Base-by-base conservation (phyloP, 352 stramenopile genomes). In the Pythium coloratum region DNA sequence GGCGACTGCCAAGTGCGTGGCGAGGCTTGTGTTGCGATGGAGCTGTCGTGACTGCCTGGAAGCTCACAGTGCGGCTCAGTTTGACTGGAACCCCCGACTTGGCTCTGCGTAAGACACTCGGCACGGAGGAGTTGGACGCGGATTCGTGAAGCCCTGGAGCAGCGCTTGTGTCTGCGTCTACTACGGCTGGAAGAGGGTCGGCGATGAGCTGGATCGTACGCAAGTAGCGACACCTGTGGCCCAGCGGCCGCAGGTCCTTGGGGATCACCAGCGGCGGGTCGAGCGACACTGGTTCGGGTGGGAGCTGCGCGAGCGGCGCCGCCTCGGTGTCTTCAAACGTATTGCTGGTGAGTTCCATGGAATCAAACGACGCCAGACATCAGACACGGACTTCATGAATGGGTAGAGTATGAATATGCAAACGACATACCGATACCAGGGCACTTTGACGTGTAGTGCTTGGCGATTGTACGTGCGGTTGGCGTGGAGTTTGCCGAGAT, bases 161-260 rank as follows among this genome's bases (percentile, higher is more conserved):
- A 1, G 24, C 46, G 46, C 46, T 53, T 4, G 20, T 24, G 14
- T 32, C 34, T 12, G 14, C 33, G 5, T 54, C 54, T 14, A 50
- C 38, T n/a, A 26, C n/a, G 12, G 47, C 32, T 51, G 20, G 18
- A 40, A 34, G 18, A 9, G 59, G 42, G 26, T 69, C 66, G 6
- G 63, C 54, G n/a, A 85, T 72, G 44, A 92, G 72, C 62, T 90
- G 83, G 63, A 92, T 76, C 0, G 83, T 88, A 44, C 83, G 78
- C 8, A 92, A 53, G 54, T 92, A 90, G 3, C 80, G 74, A 2
- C 63, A 62, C 64, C 75, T 85, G 38, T 64, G 51, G 24, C 76
- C 62, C 6, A 89, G 68, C 7, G 83, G 83, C 1, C 80, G 76
- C 40, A 90, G 71, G 2, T 90, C 80, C 28, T 66, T 40, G 0